Conservation (phyloP, 352 stramenopile genomes). For the Pythium pyrilobum region DNA sequence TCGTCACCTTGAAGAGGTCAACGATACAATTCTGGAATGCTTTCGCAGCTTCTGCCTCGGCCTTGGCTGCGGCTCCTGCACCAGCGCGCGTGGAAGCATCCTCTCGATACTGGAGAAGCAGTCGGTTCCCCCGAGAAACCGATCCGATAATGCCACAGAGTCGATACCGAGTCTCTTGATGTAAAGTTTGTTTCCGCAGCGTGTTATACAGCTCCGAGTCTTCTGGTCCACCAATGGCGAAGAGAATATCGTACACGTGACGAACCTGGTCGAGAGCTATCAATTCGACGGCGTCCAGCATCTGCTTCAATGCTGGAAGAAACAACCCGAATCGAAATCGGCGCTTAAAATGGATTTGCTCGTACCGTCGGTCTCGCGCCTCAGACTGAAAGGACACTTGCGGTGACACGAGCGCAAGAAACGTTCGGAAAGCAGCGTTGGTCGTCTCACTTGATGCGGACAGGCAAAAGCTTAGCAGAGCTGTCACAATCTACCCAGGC, state of each 20-base stretch:
- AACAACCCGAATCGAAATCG: constrained; percentile 28
- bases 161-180: constrained; percentile 48
- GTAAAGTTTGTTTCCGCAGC: constrained; percentile 46
- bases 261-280: constrained; percentile 32
- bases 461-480: constrained; percentile 30
- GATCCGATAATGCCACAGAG: constrained; percentile 44
- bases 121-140: constrained; percentile 27
- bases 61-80: background rate
- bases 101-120: constrained; percentile 27
- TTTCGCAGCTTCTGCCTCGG: constrained; percentile 8
- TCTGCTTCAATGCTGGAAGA: constrained; percentile 42
- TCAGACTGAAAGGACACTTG: constrained; percentile 20
- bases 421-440: constrained; percentile 32
- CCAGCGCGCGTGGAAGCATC: background rate
- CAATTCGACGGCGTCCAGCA: constrained; percentile 47
- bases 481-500: constrained; percentile 28
- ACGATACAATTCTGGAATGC: constrained; percentile 19
- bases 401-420: constrained; percentile 26
- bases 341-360: constrained; percentile 18
- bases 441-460: constrained; percentile 22
- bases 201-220: constrained; percentile 49
- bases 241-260: constrained; percentile 51
- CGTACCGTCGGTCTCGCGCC: constrained; percentile 11
- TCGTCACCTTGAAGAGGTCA: constrained; percentile 27
- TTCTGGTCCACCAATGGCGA: constrained; percentile 34